phyloP scores from a whole-genome alignment of 2,329 filamentous ascomycete genomes.

The Diplodia mutila region DNA sequence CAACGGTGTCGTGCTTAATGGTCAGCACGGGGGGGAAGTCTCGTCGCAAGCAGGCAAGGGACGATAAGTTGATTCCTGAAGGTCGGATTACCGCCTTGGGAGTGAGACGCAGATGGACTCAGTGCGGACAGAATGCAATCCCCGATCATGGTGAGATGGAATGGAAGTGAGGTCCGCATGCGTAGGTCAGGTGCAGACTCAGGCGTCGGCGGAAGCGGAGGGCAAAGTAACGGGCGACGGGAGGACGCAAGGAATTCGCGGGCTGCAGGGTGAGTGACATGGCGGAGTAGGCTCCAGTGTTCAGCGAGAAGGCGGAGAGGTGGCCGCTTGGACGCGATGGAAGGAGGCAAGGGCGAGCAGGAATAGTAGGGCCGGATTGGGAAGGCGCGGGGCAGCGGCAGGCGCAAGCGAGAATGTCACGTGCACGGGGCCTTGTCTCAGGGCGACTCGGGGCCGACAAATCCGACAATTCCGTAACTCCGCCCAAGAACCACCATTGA shows the following conservation, averaged over 20 bases:
- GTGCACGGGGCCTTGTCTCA: background rate
- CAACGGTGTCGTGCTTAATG: background rate
- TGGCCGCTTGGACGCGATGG: no score
- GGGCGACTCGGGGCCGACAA: background rate
- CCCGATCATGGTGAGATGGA: background rate
- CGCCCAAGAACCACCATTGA: slow-evolving; percentile 3
- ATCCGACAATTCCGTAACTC: slow-evolving; percentile 22
- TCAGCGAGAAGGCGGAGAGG: no score
- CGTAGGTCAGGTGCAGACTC: no score
- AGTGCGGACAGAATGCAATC: background rate
- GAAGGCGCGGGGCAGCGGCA: background rate
- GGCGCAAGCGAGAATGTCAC: background rate
- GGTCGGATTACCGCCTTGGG: background rate
- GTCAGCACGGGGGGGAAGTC: background rate
- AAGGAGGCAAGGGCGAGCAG: background rate
- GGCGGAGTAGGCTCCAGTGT: no score
- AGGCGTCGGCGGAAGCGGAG: no score
- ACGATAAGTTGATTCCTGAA: background rate
- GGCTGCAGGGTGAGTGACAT: background rate
- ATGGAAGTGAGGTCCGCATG: background rate
- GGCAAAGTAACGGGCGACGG: no score
- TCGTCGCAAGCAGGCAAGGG: background rate
- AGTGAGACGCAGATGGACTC: background rate
- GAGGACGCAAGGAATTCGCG: background rate
- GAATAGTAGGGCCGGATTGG: background rate